Evolutionary conservation across 2,329 filamentous ascomycete genomes (phyloP).

Genomic region (Aspergillus pseudoglaucus): DNA sequence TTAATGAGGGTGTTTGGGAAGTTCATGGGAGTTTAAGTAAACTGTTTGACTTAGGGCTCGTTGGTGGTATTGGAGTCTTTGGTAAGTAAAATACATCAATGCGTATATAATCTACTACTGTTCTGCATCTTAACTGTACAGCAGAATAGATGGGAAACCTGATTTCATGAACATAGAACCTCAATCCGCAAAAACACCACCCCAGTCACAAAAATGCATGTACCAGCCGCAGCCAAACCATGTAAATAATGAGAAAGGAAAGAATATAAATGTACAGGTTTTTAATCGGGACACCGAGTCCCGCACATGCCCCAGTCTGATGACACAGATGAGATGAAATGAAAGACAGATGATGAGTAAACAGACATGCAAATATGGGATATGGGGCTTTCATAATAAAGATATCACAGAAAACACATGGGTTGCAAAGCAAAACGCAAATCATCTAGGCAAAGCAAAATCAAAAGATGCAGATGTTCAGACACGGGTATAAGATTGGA

Average conservation of each 20-base stretch:
- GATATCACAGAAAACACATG: background rate
- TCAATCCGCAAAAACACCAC: background rate
- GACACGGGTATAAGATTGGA: slow-evolving; percentile 22
- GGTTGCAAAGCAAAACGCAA: slow-evolving; percentile 1
- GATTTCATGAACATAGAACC: no score
- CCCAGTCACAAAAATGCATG: background rate
- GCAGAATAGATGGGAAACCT: no score
- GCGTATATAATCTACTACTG: no score
- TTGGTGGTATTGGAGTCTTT: no score
- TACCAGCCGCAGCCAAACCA: background rate
- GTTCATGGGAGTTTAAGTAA: no score
- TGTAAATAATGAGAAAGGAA: slow-evolving; percentile 7
- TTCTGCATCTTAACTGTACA: background rate
- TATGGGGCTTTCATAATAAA: background rate
- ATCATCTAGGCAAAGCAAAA: slow-evolving; percentile 9
- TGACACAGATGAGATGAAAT: background rate
- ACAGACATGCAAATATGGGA: background rate
- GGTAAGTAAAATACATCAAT: no score
- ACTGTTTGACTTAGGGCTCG: no score
- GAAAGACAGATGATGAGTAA: background rate
- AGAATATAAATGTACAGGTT: slow-evolving; percentile 11
- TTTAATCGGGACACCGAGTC: background rate
- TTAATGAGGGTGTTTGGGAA: no score
- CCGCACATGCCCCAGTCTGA: background rate
- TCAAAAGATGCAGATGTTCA: slow-evolving; percentile 20